Conservation (phyloP, 2,329 filamentous ascomycete species). For the Aspergillus calidoustus region DNA sequence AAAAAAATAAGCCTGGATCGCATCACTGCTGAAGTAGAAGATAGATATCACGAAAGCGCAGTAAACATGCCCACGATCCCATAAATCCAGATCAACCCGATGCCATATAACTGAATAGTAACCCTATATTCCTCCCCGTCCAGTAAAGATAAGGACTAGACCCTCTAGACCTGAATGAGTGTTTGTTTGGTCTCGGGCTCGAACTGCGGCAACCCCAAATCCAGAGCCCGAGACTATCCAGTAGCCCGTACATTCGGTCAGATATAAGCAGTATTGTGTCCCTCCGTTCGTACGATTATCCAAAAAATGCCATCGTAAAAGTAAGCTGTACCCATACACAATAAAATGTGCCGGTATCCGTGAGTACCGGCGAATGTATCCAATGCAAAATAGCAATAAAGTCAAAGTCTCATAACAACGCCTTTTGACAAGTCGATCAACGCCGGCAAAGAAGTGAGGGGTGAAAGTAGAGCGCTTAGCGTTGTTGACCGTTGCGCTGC, state of each 20-base stretch:
- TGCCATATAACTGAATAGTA: slow-evolving; percentile 15
- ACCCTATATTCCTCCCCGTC: slow-evolving; percentile 7
- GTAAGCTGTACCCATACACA: slow-evolving; percentile 26
- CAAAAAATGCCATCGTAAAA: slow-evolving; percentile 28
- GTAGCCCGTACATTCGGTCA: slow-evolving; percentile 11
- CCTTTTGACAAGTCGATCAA: slow-evolving; percentile 5
- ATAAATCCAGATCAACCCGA: slow-evolving; percentile 18
- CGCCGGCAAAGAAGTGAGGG: not conserved
- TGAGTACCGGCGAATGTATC: slow-evolving; percentile 14
- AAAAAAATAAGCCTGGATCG: slow-evolving; percentile 25
- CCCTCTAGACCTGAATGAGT: slow-evolving; percentile 3
- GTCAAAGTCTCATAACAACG: slow-evolving; percentile 4
- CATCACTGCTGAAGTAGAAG: slow-evolving; percentile 27
- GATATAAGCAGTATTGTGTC: not conserved
- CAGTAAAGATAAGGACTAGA: slow-evolving; percentile 4
- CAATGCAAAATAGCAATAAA: slow-evolving; percentile 14
- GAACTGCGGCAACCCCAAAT: not conserved
- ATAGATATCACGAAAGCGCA: slow-evolving; percentile 21
- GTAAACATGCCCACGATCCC: slow-evolving; percentile 18
- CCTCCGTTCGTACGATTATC: slow-evolving; percentile 25
- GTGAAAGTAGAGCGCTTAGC: slow-evolving; percentile 15
- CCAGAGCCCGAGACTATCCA: slow-evolving; percentile 9
- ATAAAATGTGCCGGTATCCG: slow-evolving; percentile 14
- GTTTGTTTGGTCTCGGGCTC: slow-evolving; percentile 1
- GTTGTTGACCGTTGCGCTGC: slow-evolving; percentile 33